Evolutionary conservation across 169 alveolate genomes (phyloP), one percentile per base, ranked within the genome.

Genomic region (Plasmodium yoelii): DNA sequence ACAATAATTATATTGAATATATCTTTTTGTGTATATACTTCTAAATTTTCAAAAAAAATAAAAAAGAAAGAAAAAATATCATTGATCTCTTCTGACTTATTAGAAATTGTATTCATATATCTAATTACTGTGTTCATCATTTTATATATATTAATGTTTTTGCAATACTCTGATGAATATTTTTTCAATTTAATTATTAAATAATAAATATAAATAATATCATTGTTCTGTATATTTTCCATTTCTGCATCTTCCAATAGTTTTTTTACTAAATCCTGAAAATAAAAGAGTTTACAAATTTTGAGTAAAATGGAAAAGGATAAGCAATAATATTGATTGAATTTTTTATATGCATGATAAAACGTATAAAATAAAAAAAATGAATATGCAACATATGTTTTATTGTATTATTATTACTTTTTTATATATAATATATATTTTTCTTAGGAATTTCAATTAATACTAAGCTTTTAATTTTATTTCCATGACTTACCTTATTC

Each of bases 41-140:
- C 90, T 12, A 80, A 60, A 56, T 80, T 80, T 80, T 80, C 90
- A 70, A 80, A 80, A 56, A 80, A 80, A 53, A 80, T 65, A 68
- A 80, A 64, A 80, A 67, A 80, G 56, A 80, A 80, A 65, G 84
- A 80, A 60, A 80, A 80, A 1, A 80, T 56, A 47, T 80, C 71
- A n/a, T 80, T 70, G 13, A 80, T 67, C 65, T 80, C 90, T n/a
- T 80, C 90, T 26, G 74, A 19, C 49, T 42, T 49, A 13, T 80
- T 80, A 39, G 34, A 80, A 22, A 67, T 18, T 67, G 90, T 80
- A 63, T 67, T 69, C 90, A 80, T 80, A 60, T 80, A 71, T 60
- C 68, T 67, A 70, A 80, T 80, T 10, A 80, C 82, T 2, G 82
- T 71, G 64, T 67, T 80, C 90, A 80, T 80, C 67, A 80, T 80